phyloP scores from a whole-genome alignment of 495 filamentous ascomycete genomes.

The Penicillium riverlandense region DNA sequence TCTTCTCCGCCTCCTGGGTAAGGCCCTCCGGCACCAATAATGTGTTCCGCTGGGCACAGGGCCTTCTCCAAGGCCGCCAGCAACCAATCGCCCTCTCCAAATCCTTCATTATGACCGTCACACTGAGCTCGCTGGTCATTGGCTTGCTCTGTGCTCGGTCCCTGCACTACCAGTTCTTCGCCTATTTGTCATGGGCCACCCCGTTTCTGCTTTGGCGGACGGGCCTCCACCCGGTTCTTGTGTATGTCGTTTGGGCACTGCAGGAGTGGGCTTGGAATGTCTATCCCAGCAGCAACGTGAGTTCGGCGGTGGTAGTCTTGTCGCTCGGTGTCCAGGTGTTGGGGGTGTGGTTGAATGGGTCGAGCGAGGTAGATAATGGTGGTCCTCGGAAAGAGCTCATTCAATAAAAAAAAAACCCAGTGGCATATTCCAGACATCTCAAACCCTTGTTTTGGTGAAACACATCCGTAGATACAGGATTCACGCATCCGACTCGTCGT shows the following conservation, averaged over 20 bases:
- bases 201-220: conserved; percentile 86
- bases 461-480: no score
- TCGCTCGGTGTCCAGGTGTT: conserved; percentile 59
- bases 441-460: neutral
- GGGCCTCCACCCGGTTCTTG: conserved; percentile 63
- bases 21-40: conserved; percentile 36
- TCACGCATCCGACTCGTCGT: conserved; percentile 45
- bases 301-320: conserved; percentile 70
- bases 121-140: conserved; percentile 73
- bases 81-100: conserved; percentile 57
- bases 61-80: conserved; percentile 44
- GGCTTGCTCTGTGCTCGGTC: conserved; percentile 87
- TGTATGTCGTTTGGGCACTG: conserved; percentile 66
- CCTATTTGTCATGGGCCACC: conserved; percentile 85
- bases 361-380: conserved; percentile 10
- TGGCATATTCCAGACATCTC: neutral
- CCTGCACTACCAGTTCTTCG: conserved; percentile 96
- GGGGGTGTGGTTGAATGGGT: conserved; percentile 22
- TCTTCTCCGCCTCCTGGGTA: conserved; percentile 57
- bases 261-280: conserved; percentile 98
- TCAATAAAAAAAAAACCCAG: conserved; percentile 10
- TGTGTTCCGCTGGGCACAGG: conserved; percentile 42
- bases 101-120: conserved; percentile 66
- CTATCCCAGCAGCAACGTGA: conserved; percentile 79
- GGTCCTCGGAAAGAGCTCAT: conserved; percentile 11